phyloP scores from a whole-genome alignment of 495 filamentous ascomycete species.

The Penicillium paxilli region DNA sequence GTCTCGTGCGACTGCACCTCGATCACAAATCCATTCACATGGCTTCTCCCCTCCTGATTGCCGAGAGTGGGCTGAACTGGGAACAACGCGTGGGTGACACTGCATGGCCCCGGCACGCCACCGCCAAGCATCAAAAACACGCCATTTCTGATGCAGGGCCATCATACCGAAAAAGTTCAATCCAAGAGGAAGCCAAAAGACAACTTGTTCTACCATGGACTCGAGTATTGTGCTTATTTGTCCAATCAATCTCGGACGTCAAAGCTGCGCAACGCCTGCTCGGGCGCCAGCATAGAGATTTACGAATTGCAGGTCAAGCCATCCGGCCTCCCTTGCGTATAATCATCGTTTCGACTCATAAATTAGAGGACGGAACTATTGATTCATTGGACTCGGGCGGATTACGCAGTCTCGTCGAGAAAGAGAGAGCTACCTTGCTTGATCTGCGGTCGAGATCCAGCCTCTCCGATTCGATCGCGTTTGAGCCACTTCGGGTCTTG shows the following conservation, averaged over 20 bases:
- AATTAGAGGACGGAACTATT: not conserved
- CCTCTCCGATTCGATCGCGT: not conserved
- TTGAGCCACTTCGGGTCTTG: constrained; percentile 6
- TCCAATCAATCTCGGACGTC: constrained; percentile 6
- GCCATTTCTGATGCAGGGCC: not conserved
- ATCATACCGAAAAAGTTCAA: not conserved
- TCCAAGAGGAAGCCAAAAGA: constrained; percentile 4
- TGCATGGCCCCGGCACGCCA: not conserved
- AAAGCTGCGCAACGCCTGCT: constrained; percentile 2
- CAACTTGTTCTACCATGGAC: constrained; percentile 17
- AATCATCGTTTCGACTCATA: constrained; percentile 8
- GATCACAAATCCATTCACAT: constrained; percentile 1
- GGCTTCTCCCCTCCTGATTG: constrained; percentile 11
- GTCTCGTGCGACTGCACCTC: constrained; percentile 2
- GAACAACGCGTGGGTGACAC: not conserved
- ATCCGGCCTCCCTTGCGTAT: not conserved
- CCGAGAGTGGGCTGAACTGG: constrained; percentile 3
- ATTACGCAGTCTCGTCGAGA: not conserved
- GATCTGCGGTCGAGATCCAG: not conserved
- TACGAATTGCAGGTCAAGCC: constrained; percentile 5
- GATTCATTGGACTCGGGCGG: not conserved
- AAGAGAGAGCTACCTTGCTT: not conserved
- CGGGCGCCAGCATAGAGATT: not conserved
- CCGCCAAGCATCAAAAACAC: constrained; percentile 1
- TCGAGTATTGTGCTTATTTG: constrained; percentile 14